phyloP scores from a whole-genome alignment of 257 asterid species.

The Przewalskia tangutica region DNA sequence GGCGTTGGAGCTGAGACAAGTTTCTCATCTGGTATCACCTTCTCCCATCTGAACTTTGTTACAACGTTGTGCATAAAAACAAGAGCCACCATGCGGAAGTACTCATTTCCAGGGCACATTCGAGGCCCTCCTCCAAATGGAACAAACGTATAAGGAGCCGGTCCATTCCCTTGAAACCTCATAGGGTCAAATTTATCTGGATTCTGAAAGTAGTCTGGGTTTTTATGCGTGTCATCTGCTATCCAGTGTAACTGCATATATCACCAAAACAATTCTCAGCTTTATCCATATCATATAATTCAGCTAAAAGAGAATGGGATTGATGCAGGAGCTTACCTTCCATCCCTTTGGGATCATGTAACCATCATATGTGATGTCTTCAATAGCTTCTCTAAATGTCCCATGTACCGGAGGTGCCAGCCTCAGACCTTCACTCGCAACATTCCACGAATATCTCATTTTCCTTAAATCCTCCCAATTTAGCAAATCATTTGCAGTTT shows the following conservation, averaged over 20 bases:
- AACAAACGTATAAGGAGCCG: constrained; percentile 44
- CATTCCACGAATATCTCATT: constrained; percentile 62
- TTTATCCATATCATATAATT: not conserved
- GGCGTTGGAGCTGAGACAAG: constrained; percentile 42
- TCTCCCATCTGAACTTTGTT: constrained; percentile 38
- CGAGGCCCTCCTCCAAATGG: constrained; percentile 56
- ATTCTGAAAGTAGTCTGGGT: constrained; percentile 32
- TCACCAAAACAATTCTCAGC: not conserved
- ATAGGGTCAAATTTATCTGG: constrained; percentile 39
- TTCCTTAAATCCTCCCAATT: constrained; percentile 47
- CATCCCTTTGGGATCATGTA: constrained; percentile 54
- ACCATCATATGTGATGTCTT: constrained; percentile 38
- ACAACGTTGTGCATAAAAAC: constrained; percentile 45
- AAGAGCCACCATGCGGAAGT: constrained; percentile 38
- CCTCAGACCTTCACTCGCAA: constrained; percentile 47
- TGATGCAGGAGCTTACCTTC: constrained; percentile 24
- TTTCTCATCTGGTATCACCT: constrained; percentile 34
- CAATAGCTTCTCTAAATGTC: constrained; percentile 45
- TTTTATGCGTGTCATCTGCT: constrained; percentile 41
- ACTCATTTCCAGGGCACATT: constrained; percentile 61
- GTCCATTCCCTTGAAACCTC: constrained; percentile 43
- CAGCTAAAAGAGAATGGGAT: not conserved
- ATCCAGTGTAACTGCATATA: constrained; percentile 29
- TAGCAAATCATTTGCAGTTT: constrained; percentile 34
- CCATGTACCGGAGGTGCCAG: constrained; percentile 55